Percentiles rank a stretch among this genome's conserved stretches.
Evolutionary conservation across 371 early-diverging fungal species (phyloP).

Genomic region (Rhizopus arrhizus): DNA sequence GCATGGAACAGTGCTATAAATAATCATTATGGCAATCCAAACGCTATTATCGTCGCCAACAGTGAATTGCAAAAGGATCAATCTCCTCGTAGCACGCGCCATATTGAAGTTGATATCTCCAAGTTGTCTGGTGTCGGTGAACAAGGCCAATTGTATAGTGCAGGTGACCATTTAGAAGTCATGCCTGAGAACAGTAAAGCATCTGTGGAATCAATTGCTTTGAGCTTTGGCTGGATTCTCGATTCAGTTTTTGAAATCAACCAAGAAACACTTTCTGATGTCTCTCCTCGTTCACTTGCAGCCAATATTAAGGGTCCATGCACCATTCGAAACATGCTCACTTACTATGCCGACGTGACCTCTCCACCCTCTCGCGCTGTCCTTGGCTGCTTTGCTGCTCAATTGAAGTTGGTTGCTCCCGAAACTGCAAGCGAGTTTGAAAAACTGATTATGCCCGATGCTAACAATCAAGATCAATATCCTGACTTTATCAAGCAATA

Average conservation of each 20-base stretch:
- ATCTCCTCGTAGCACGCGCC: constrained; percentile 50
- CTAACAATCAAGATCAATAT: constrained; percentile 34
- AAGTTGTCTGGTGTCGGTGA: constrained; percentile 27
- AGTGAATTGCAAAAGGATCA: constrained; percentile 41
- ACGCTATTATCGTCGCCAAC: constrained; percentile 28
- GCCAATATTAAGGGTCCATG: constrained; percentile 51
- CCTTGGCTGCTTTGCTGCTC: constrained; percentile 44
- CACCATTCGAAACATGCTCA: constrained; percentile 53
- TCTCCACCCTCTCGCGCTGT: constrained; percentile 52
- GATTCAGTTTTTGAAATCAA: constrained; percentile 59
- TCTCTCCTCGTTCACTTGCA: constrained; percentile 56
- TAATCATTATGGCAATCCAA: constrained; percentile 38
- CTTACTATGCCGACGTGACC: constrained; percentile 51
- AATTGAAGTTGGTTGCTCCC: constrained; percentile 36
- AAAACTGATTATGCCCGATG: constrained; percentile 41
- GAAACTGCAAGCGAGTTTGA: constrained; percentile 45
- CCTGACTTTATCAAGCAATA: constrained; percentile 45
- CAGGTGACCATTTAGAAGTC: constrained; percentile 64
- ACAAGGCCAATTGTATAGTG: constrained; percentile 36
- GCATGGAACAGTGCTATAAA: constrained; percentile 32
- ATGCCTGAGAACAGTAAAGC: constrained; percentile 48
- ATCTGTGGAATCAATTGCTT: constrained; percentile 48
- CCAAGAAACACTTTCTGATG: constrained; percentile 22
- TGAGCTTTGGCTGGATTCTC: constrained; percentile 51
- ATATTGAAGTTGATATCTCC: constrained; percentile 50